phyloP scores from a whole-genome alignment of 1,284 basidiomycete species.

The Phenoliferia sp. region DNA sequence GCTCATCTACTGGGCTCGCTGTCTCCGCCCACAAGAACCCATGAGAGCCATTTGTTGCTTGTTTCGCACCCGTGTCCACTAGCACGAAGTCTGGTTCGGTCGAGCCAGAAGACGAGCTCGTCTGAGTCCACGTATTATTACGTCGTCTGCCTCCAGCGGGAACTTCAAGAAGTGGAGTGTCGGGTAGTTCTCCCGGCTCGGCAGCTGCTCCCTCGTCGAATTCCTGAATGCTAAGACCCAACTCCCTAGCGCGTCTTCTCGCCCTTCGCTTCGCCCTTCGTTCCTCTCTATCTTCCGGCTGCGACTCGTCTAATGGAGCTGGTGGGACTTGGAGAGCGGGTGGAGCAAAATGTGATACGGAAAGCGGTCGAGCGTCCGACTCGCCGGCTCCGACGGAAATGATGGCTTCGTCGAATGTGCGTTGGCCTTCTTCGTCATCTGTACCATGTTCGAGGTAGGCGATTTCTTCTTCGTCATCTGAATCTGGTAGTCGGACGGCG shows the following conservation, averaged over 20 bases:
- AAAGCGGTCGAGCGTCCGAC: neutral
- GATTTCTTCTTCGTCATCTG: conserved; percentile 17
- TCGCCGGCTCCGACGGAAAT: neutral
- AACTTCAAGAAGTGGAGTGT: neutral
- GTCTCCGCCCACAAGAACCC: neutral
- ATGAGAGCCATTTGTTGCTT: neutral
- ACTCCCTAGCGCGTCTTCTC: conserved; percentile 6
- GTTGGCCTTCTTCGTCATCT: neutral
- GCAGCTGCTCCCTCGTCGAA: conserved; percentile 6
- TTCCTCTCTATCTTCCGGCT: neutral
- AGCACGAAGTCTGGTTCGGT: neutral
- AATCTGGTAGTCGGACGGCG: conserved; percentile 16
- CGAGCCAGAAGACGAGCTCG: conserved; percentile 2
- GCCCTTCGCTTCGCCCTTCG: neutral
- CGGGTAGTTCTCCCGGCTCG: conserved; percentile 8
- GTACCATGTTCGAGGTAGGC: neutral
- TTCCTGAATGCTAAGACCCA: conserved; percentile 7
- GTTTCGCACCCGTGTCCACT: neutral
- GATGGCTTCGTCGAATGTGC: neutral
- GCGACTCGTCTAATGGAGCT: neutral
- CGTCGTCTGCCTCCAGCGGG: neutral
- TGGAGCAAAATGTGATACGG: neutral
- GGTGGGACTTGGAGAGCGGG: neutral
- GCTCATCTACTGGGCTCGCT: neutral
- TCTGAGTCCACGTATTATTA: neutral